Base-by-base conservation (phyloP, 2,329 filamentous ascomycete species). In the Colletotrichum sp. region DNA sequence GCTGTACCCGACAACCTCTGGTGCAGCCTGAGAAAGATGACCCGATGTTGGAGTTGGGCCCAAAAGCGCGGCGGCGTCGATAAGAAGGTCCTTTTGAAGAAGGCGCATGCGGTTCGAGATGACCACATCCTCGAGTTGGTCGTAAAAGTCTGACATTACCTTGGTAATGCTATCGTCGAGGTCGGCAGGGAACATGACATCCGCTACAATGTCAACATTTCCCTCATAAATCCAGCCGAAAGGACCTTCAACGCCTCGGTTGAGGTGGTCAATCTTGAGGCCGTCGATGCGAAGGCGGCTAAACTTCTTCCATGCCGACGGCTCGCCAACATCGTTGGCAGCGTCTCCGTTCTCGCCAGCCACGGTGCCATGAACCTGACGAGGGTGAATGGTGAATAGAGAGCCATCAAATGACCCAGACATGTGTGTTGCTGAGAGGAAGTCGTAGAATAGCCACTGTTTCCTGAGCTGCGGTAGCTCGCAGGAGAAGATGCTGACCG, bases 201-300 rank as follows among this genome's bases (percentile, higher is more conserved):
- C 97, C 8, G 97, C 94, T 16, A 99, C 93, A 77, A 99, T 98
- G 82, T 99, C 97, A 55, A 99, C 96, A 77, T 97, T 98, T 38
- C 97, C 97, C 85, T 99, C 95, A 79, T 98, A 94, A 69, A 99
- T 99, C 97, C 97, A 99, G 5, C 95, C 96, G 83, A 99, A 98
- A 0, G 96, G 96, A 0, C 97, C 97, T 77, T 97, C 93, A 21
- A 98, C 95, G 28, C 96, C 96, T 57, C 96, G 92, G 82, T 99
- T 99, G 12, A 99, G 89, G 83, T 99, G 97, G 80, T 99, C 97
- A 71, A 99, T 98, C 82, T 94, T 98, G 12, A 99, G 89, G 0
- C 94, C 96, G 82, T 99, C 97, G 74, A 99, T 98, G 7, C 97
- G 92, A 74, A 99, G 92, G 28, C 97, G 92, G 81, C 94, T 98